A percentile compares a stretch with the other conserved stretches of the same genome.
phyloP scores from a whole-genome alignment of 768 basidiomycete species.

The Termitomyces sp. region DNA sequence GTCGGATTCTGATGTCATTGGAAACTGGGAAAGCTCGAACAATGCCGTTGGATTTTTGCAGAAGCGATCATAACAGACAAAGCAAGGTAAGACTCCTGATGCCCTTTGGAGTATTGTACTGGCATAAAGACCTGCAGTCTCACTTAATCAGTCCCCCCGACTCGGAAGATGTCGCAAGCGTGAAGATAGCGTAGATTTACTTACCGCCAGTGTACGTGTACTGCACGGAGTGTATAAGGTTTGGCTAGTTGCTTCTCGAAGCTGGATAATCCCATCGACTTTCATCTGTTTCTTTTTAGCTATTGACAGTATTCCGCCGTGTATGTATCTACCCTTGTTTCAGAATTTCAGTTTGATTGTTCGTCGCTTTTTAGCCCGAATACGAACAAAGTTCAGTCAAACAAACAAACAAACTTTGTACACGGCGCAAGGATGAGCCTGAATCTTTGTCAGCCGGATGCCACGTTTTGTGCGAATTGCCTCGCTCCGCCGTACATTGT shows the following conservation, averaged over 20 bases:
- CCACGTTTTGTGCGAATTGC: neutral
- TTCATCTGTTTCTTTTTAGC: neutral
- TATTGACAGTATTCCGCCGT: neutral
- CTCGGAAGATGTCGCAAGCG: neutral
- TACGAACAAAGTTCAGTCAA: neutral
- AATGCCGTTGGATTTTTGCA: conserved; percentile 18
- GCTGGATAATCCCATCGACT: neutral
- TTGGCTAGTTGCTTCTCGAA: neutral
- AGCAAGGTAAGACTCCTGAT: conserved; percentile 8
- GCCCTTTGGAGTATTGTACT: neutral
- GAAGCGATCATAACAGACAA: conserved; percentile 15
- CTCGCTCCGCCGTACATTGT: neutral
- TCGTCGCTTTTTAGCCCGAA: neutral
- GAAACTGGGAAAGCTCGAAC: conserved; percentile 19
- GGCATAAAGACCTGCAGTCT: neutral
- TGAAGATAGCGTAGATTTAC: neutral
- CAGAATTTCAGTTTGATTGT: neutral
- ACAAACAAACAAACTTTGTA: neutral
- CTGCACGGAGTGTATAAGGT: neutral
- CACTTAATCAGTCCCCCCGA: neutral
- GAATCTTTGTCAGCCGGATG: neutral
- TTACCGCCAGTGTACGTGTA: neutral
- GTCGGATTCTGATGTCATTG: conserved; percentile 17
- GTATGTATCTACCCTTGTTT: neutral
- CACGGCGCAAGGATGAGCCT: neutral